Conservation (phyloP, 305 asterid genomes). For the Striga hermonthica region DNA sequence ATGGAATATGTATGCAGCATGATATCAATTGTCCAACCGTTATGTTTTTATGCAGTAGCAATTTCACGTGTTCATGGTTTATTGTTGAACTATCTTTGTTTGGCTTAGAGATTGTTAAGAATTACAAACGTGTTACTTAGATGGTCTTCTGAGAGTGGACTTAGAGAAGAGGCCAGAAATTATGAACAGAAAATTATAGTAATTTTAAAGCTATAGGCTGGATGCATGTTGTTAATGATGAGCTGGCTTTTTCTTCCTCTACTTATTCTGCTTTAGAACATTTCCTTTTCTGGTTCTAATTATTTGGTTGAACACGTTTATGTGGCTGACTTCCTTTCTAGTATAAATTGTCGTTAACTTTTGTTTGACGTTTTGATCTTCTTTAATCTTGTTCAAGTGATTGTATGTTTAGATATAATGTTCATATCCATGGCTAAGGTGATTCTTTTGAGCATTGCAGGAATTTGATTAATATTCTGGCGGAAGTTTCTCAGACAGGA, state of each 20-base stretch:
- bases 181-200: not conserved
- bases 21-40: not conserved
- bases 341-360: not conserved
- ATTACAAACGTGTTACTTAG: slow-evolving; percentile 1
- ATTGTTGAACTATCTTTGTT: not conserved
- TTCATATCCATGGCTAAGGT: slow-evolving; percentile 24
- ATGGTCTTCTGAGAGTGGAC: not conserved
- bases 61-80: slow-evolving; percentile 8
- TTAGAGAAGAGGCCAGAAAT: not conserved
- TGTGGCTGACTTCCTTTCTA: slow-evolving; percentile 4
- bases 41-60: not conserved
- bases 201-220: slow-evolving; percentile 1
- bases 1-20: not conserved
- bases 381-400: slow-evolving; percentile 13
- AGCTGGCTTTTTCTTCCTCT: not conserved
- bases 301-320: slow-evolving; percentile 2
- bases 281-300: not conserved
- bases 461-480: slow-evolving; percentile 91
- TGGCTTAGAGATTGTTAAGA: slow-evolving; percentile 1
- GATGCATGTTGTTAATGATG: slow-evolving; percentile 4
- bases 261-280: slow-evolving; percentile 1
- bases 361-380: slow-evolving; percentile 15
- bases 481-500: slow-evolving; percentile 98
- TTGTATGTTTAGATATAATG: slow-evolving; percentile 1
- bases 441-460: slow-evolving; percentile 43